Evolutionary conservation across 208 protist species (phyloP), one percentile per base, ranked within the genome.

Genomic region (Leishmania aethiopica): DNA sequence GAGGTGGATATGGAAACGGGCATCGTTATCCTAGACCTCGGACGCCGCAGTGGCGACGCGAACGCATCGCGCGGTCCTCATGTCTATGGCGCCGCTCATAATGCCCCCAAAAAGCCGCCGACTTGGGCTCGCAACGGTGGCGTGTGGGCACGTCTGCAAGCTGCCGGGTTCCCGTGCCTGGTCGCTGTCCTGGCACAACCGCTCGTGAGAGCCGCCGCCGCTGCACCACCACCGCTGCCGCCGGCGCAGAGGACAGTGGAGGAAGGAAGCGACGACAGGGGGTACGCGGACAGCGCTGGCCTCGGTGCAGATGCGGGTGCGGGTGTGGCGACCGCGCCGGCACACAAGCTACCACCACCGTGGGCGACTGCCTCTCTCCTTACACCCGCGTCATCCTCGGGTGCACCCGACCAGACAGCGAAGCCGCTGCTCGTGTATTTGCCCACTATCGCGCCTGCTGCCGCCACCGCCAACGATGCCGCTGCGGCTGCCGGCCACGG

Each of bases 151-250:
- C 37, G 51, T 1, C 45, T 84, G 55, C 25, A 72, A 6, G 47
- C 22, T 5, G 47, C 45, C 25, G 81, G 81, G 10, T 80, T 71
- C n/a, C 81, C 81, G 19, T 84, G 81, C 40, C 70, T 84, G 25
- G 22, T 80, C 13, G 76, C 76, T 8, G 69, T 84, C 40, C 66
- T 73, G 19, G 71, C 69, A 22, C 32, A 59, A 0, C 81, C 81
- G 3, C 5, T 80, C 13, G 35, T 60, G 37, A 8, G 49, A 42
- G 15, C 37, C 49, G 28, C 74, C 80, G 32, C 59, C 3, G 59
- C 8, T 3, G 32, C 74, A n/a, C 55, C 79, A 10, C 79, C 49
- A 10, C 79, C 49, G 59, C 53, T 37, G 35, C 37, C 7, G 19
- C 47, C 32, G 35, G 15, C n/a, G 13, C 15, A 25, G 7, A 25